Evolutionary conservation across 2,329 filamentous ascomycete species (phyloP).

Genomic region (Cladosporium sp.): DNA sequence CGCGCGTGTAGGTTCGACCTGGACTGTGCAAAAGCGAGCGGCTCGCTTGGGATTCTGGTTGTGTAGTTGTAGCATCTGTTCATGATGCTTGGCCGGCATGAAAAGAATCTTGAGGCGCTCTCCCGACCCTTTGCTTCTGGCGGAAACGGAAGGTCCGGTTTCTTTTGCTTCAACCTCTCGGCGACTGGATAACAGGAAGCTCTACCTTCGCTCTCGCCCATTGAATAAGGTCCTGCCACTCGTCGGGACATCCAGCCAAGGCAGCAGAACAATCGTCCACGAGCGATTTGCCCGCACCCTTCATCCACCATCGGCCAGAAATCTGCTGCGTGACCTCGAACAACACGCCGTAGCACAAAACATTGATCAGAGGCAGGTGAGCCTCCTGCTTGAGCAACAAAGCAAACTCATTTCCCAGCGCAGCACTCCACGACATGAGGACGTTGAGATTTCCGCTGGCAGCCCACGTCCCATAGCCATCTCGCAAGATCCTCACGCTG

Average conservation of each 20-base stretch:
- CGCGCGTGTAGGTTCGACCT: too few relatives aligned
- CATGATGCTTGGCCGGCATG: too few relatives aligned
- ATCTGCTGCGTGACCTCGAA: not conserved
- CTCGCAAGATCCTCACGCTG: not conserved
- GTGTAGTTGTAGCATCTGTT: too few relatives aligned
- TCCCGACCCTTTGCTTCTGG: too few relatives aligned
- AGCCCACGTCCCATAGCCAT: not conserved
- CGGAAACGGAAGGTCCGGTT: too few relatives aligned
- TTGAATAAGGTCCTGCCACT: constrained; percentile 4
- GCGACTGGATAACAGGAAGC: not conserved
- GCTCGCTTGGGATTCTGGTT: too few relatives aligned
- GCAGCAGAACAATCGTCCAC: constrained; percentile 4
- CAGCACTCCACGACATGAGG: not conserved
- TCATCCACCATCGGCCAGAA: not conserved
- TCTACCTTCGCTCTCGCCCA: constrained; percentile 5
- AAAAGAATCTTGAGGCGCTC: too few relatives aligned
- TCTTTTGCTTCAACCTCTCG: too few relatives aligned
- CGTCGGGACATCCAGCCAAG: not conserved
- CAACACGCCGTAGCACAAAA: constrained; percentile 1
- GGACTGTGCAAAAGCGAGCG: too few relatives aligned
- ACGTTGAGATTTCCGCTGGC: not conserved
- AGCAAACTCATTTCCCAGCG: constrained; percentile 1
- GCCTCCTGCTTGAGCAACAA: not conserved
- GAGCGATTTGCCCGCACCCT: not conserved
- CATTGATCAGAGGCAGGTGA: not conserved